phyloP scores from a whole-genome alignment of 495 filamentous ascomycete genomes.

The Talaromyces wortmannii region DNA sequence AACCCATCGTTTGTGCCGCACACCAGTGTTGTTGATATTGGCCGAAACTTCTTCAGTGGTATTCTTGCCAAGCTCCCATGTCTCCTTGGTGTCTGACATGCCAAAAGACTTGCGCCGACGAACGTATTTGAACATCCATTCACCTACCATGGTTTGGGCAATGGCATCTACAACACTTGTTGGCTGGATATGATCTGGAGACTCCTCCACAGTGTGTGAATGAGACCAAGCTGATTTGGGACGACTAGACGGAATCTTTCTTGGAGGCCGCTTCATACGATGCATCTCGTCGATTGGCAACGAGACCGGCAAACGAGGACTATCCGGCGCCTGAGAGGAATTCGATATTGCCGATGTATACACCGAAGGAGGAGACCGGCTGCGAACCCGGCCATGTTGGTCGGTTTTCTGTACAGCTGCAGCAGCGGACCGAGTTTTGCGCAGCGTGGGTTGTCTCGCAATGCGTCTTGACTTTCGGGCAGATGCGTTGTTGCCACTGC shows the following conservation, averaged over 20 bases:
- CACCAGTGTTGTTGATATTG: slow-evolving; percentile 48
- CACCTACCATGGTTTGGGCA: slow-evolving; percentile 96
- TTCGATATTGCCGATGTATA: slow-evolving; percentile 43
- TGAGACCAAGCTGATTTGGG: slow-evolving; percentile 15
- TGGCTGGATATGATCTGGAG: slow-evolving; percentile 56
- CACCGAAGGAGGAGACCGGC: slow-evolving; percentile 53
- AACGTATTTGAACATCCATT: slow-evolving; percentile 99
- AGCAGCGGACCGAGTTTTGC: slow-evolving; percentile 80
- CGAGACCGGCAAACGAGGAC: slow-evolving; percentile 65
- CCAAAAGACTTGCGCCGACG: slow-evolving; percentile 88
- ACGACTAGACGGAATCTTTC: slow-evolving; percentile 15
- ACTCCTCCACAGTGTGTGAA: slow-evolving; percentile 36
- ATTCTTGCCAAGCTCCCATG: slow-evolving; percentile 40
- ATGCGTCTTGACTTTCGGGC: slow-evolving; percentile 25
- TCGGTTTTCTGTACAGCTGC: slow-evolving; percentile 53
- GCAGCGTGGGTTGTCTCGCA: slow-evolving; percentile 44
- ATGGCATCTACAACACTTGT: slow-evolving; percentile 95
- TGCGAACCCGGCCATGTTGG: slow-evolving; percentile 30
- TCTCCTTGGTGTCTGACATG: slow-evolving; percentile 62
- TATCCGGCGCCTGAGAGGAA: slow-evolving; percentile 60
- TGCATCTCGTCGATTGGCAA: slow-evolving; percentile 65
- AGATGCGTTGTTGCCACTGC: slow-evolving; percentile 36
- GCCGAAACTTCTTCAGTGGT: slow-evolving; percentile 41
- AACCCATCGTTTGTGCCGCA: slow-evolving; percentile 94
- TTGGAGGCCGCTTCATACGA: slow-evolving; percentile 12